Evolutionary conservation across 495 filamentous ascomycete species (phyloP).

Genomic region (Tetracladium setigerum): DNA sequence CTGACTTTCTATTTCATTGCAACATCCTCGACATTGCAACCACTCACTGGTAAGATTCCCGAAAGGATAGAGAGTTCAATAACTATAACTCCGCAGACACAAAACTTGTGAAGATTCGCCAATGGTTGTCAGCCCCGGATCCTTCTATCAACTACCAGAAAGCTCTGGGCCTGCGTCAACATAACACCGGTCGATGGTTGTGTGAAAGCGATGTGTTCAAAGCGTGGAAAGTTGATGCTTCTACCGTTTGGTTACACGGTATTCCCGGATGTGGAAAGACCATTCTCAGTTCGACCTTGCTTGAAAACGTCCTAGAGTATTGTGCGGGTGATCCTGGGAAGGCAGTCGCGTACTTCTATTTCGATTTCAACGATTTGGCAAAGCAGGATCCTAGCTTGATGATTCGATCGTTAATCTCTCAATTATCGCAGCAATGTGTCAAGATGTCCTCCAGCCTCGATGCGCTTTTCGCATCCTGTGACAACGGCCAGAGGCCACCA

Average conservation of each 20-base stretch:
- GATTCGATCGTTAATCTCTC: slow-evolving; percentile 1
- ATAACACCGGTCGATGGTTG: slow-evolving; percentile 27
- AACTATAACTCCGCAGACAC: too few relatives aligned
- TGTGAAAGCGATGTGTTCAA: slow-evolving; percentile 16
- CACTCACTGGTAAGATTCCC: slow-evolving; percentile 2
- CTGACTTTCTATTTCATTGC: slow-evolving; percentile 3
- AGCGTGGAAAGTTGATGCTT: slow-evolving; percentile 12
- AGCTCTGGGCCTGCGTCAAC: slow-evolving; percentile 12
- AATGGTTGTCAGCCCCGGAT: slow-evolving; percentile 24
- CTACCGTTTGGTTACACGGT: slow-evolving; percentile 28
- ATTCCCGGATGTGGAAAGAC: slow-evolving; percentile 33
- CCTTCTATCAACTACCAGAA: slow-evolving; percentile 19
- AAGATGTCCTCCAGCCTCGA: slow-evolving; percentile 1
- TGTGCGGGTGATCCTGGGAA: background rate
- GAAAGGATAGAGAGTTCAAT: too few relatives aligned
- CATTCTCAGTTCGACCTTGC: slow-evolving; percentile 25
- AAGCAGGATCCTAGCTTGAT: slow-evolving; percentile 14
- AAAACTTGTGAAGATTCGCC: slow-evolving; percentile 3
- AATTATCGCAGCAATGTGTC: background rate
- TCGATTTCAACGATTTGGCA: slow-evolving; percentile 25
- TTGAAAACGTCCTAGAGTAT: slow-evolving; percentile 17
- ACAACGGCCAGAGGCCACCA: slow-evolving; percentile 8
- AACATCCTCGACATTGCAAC: slow-evolving; percentile 3
- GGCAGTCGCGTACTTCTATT: slow-evolving; percentile 23
- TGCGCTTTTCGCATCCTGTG: slow-evolving; percentile 1